phyloP scores from a whole-genome alignment of 768 basidiomycete genomes.

The Pulveroboletus frians region DNA sequence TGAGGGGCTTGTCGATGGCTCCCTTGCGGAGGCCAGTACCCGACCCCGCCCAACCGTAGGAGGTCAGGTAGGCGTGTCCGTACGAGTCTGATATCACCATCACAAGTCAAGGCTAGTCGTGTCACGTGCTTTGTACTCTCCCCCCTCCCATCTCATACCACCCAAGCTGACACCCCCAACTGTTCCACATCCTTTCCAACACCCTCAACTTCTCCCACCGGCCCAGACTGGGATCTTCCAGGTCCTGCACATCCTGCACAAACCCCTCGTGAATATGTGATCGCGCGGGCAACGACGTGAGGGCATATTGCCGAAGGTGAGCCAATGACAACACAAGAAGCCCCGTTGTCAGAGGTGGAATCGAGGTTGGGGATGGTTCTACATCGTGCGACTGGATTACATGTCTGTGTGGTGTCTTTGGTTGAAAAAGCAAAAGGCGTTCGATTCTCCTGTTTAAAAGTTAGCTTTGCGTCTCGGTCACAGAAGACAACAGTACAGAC shows the following conservation, averaged over 20 bases:
- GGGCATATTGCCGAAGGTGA: slow-evolving; percentile 60
- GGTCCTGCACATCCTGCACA: slow-evolving; percentile 75
- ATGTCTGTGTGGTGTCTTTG: slow-evolving; percentile 21
- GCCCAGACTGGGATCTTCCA: slow-evolving; percentile 70
- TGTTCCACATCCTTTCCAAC: slow-evolving; percentile 83
- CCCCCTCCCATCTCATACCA: slow-evolving; percentile 40
- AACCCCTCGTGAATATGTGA: slow-evolving; percentile 73
- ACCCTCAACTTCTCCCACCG: slow-evolving; percentile 71
- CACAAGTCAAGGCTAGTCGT: too few species aligned
- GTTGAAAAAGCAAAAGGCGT: slow-evolving; percentile 55
- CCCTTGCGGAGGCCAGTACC: slow-evolving; percentile 83
- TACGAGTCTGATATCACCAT: slow-evolving; percentile 8
- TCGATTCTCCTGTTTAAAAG: slow-evolving; percentile 55
- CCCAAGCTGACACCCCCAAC: slow-evolving; percentile 68
- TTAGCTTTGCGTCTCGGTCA: slow-evolving; percentile 5
- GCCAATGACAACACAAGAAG: slow-evolving; percentile 67
- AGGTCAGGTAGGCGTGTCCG: slow-evolving; percentile 63
- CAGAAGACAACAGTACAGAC: slow-evolving; percentile 27
- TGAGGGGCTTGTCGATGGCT: slow-evolving; percentile 69
- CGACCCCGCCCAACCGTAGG: slow-evolving; percentile 86
- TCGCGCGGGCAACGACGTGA: slow-evolving; percentile 47
- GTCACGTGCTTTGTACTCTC: slow-evolving; percentile 9
- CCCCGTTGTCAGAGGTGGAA: slow-evolving; percentile 61
- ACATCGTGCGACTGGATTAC: neutral
- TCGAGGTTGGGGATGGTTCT: slow-evolving; percentile 13